A percentile compares a stretch with the other conserved stretches of the same genome.
Evolutionary conservation across 768 basidiomycete genomes (phyloP).

Genomic region (Erythrobasidium yunnanense): DNA sequence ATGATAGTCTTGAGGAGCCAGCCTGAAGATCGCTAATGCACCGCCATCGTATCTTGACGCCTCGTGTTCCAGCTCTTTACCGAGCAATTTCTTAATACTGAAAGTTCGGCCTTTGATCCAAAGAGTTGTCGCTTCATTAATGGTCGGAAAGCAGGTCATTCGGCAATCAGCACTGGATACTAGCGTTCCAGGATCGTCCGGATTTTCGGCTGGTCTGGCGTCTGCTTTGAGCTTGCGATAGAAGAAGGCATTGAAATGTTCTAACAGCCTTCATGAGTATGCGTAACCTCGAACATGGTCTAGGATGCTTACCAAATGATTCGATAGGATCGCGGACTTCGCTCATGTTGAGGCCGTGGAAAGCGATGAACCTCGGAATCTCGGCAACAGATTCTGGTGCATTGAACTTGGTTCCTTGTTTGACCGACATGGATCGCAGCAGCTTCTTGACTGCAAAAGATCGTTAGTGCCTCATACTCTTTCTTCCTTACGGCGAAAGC

Average conservation of each 20-base stretch:
- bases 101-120: conserved; percentile 99
- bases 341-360: conserved; percentile 69
- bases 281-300: no score
- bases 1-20: conserved; percentile 85
- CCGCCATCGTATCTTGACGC: conserved; percentile 66
- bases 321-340: conserved; percentile 74
- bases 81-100: conserved; percentile 64
- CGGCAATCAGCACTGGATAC: conserved; percentile 91
- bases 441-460: conserved; percentile 56
- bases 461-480: background rate
- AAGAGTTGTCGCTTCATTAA: conserved; percentile 69
- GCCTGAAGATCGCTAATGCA: conserved; percentile 73
- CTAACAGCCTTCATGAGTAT: conserved; percentile 42
- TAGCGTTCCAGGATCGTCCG: conserved; percentile 62
- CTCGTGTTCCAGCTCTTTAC: conserved; percentile 61
- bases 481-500: conserved; percentile 37
- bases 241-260: conserved; percentile 66
- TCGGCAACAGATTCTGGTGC: conserved; percentile 69
- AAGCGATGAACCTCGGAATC: conserved; percentile 77
- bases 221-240: conserved; percentile 69
- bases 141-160: conserved; percentile 83
- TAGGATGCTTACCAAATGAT: conserved; percentile 69
- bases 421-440: conserved; percentile 77
- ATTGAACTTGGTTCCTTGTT: conserved; percentile 89
- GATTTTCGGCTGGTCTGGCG: conserved; percentile 63